A percentile compares a stretch with the other conserved stretches of the same genome.
Conservation (phyloP, 129 eudicot genomes). For the Pittosporum tobira region DNA sequence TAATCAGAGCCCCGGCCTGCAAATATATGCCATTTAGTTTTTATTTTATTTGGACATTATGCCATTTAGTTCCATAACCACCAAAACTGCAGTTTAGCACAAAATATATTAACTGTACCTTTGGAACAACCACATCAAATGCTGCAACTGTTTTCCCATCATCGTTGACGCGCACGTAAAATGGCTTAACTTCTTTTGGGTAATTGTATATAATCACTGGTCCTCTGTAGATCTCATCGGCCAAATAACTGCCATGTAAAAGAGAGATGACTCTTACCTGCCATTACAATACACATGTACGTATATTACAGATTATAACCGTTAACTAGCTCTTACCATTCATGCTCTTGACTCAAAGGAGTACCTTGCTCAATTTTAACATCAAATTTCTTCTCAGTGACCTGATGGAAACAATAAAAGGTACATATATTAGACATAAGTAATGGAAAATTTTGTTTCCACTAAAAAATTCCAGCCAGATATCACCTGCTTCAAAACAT, state of each 20-base stretch:
- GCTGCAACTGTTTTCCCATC: slow-evolving; percentile 83
- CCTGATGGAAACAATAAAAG: slow-evolving; percentile 32
- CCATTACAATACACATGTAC: background rate
- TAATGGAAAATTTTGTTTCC: slow-evolving; percentile 1
- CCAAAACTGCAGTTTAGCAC: background rate
- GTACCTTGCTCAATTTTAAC: slow-evolving; percentile 42
- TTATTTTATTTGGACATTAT: no score
- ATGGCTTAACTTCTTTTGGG: slow-evolving; percentile 73
- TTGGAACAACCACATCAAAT: slow-evolving; percentile 72
- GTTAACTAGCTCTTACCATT: slow-evolving; percentile 38
- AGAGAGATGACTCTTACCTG: background rate
- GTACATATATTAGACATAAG: background rate
- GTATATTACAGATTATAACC: background rate
- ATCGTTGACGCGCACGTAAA: slow-evolving; percentile 56
- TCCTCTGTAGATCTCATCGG: slow-evolving; percentile 62
- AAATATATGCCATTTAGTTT: background rate
- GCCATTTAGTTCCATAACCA: background rate
- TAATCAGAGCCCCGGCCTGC: slow-evolving; percentile 75
- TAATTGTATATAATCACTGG: slow-evolving; percentile 57
- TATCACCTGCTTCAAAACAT: slow-evolving; percentile 51
- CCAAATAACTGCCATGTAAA: slow-evolving; percentile 44
- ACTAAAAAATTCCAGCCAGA: background rate
- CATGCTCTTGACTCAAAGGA: slow-evolving; percentile 71
- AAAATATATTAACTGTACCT: slow-evolving; percentile 29
- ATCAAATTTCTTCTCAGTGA: slow-evolving; percentile 37